Evolutionary conservation across 2,329 filamentous ascomycete genomes (phyloP), one percentile per base, ranked within the genome.

Genomic region (Fusarium siculi): DNA sequence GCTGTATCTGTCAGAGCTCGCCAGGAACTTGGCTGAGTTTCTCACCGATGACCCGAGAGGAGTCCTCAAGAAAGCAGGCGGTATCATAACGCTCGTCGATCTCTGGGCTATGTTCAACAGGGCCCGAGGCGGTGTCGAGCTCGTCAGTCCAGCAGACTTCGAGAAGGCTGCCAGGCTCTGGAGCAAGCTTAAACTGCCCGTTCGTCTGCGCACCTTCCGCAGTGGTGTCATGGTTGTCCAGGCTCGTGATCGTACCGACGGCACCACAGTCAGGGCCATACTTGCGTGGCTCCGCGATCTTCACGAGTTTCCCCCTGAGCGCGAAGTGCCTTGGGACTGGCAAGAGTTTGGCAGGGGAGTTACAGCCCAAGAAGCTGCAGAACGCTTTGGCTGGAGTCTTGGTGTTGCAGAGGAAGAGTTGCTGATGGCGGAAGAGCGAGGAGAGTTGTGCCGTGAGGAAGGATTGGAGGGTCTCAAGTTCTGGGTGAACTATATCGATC

Each of bases 91-190:
- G 42, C 86, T 98, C 2, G 94, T 97, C 18, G 95, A 98, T 79
- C 87, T 97, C 1, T 98, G 95, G 95, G 94, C 95, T 34, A 90
- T 97, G 73, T 98, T 98, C 85, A 99, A 99, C 82, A 90, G 96
- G 39, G 94, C 93, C 36, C 90, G 96, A 60, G 96, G 96, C 57
- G 96, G 96, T 12, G 96, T 99, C 21, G 96, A 99, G 81, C 89
- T 99, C 21, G 93, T 98, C 56, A 97, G 94, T 73, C 96, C 96
- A 0, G 86, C 91, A 23, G 96, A 99, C 78, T 97, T 99, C 77
- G 93, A 96, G 79, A 96, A 95, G 79, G 96, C 96, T 3, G 94
- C 94, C 0, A 88, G 90, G 43, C 86, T 97, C 77, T 99, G 96
- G 94, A 95, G 97, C 78, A 93, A 91, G 70, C 86, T 99, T 23